Base-by-base conservation (phyloP, 192 early-diverging fungal species). In the Chytriomyces confervae region DNA sequence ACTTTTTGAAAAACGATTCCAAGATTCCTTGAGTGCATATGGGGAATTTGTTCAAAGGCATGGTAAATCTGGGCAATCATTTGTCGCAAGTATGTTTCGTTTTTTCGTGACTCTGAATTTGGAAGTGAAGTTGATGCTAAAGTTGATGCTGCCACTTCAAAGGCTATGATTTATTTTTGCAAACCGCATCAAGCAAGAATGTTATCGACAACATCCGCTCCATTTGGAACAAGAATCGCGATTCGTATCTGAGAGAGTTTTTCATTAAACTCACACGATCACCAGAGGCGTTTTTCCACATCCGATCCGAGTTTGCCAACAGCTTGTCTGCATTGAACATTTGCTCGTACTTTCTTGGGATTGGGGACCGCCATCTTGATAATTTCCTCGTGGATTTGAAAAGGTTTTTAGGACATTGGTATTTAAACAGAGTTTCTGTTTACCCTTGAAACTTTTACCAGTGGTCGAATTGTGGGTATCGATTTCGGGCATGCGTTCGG, bases 401-500 rank as follows among this genome's bases (percentile, higher is more conserved):
- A 53, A 88, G 29, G 29, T 36, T 36, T 36, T 36, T 36, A 0
- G 0, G 0, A 2, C 29, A 80, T 76, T 89, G 70, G 43, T 20
- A 29, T 20, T 23, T n/a, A 66, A 18, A 66, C 18, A 57, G 78
- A 3, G 10, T 1, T 43, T 79, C 72, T 13, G 61, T 82, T 49
- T 47, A 18, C 48, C 46, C 27, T 18, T 2, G 29, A 36, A 36
- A 36, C 29, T 36, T 36, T 36, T 36, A 47, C 29, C 60, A 91
- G 81, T 29, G 93, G 93, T 11, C 82, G 86, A 43, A 74, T 94
- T 18, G 85, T 94, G 20, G 87, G 89, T 0, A 94, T 94, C 76
- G 93, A 94, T 84, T 94, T 94, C 75, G 93, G 93, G 0, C 92
- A 94, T 70, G 93, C 93, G 4, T 94, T 94, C 82, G 93, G 93